Conservation (phyloP, 75 land plant genomes). For the Selaginella tamariscina region DNA sequence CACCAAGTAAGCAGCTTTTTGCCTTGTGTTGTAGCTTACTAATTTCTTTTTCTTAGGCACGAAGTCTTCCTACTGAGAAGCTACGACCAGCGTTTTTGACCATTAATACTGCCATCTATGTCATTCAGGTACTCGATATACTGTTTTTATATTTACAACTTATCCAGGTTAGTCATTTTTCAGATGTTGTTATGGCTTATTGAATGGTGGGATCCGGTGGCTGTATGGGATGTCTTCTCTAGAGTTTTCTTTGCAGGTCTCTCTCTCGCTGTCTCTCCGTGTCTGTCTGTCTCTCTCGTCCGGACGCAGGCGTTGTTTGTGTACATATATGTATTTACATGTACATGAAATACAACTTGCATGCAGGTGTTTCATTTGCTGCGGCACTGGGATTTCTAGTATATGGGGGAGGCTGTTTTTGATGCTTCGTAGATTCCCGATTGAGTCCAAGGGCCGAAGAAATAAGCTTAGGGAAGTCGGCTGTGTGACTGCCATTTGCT, state of each 20-base stretch:
- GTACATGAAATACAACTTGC: neutral
- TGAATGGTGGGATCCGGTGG: neutral
- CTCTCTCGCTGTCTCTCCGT: neutral
- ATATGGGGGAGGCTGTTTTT: constrained; percentile 85
- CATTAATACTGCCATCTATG: constrained; percentile 10
- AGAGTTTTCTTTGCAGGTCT: neutral
- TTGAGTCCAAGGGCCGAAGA: constrained; percentile 73
- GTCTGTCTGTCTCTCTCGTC: neutral
- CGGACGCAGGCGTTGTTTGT: neutral
- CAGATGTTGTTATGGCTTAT: neutral
- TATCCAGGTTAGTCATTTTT: neutral
- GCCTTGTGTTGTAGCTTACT: neutral
- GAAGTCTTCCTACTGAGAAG: constrained; percentile 1
- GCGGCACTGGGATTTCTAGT: constrained; percentile 73
- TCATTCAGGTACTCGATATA: neutral
- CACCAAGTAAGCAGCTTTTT: constrained; percentile 9
- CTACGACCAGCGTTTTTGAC: constrained; percentile 9
- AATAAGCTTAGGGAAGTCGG: constrained; percentile 30
- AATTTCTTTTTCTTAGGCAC: constrained; percentile 5
- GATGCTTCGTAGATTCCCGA: constrained; percentile 70
- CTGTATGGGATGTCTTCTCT: neutral
- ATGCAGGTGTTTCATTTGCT: constrained; percentile 63
- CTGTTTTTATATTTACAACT: neutral
- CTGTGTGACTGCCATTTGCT: constrained; percentile 11
- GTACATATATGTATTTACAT: neutral